Evolutionary conservation across 495 filamentous ascomycete genomes (phyloP).

Genomic region (Talaromyces liani): DNA sequence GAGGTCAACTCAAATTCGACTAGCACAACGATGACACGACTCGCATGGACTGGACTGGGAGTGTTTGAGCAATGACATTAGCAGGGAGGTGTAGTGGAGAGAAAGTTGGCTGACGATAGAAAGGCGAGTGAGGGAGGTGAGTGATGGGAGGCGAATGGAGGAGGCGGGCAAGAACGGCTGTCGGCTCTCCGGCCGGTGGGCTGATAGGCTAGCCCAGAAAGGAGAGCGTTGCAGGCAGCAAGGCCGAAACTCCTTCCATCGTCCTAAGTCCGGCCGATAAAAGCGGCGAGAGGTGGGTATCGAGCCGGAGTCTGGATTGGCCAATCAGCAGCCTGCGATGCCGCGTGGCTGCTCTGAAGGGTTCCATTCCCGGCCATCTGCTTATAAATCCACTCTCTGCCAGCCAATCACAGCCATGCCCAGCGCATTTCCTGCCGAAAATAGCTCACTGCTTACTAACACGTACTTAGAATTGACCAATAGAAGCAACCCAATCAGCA

Average conservation of each 20-base stretch:
- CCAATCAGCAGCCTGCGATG: neutral
- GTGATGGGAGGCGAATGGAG: constrained; percentile 3
- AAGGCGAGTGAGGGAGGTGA: neutral
- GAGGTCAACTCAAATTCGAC: neutral
- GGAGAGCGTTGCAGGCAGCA: neutral
- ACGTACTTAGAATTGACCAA: neutral
- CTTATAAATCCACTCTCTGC: neutral
- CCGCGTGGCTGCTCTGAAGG: neutral
- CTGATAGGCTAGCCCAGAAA: neutral
- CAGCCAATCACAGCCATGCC: neutral
- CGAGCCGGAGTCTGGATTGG: neutral
- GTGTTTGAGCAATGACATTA: neutral
- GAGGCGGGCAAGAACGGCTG: neutral
- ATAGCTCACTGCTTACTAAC: neutral
- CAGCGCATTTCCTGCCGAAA: neutral
- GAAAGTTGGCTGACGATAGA: neutral
- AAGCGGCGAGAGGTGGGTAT: neutral
- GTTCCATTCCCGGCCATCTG: neutral
- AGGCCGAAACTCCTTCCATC: neutral
- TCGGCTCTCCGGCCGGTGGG: neutral
- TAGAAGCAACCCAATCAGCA: neutral
- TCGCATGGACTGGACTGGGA: neutral
- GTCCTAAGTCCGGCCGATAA: neutral
- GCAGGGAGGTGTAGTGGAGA: neutral
- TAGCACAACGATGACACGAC: neutral